Percentiles rank a stretch among this genome's conserved stretches.
phyloP scores from a whole-genome alignment of 2,329 filamentous ascomycete genomes.

The Cladosporium halotolerans region DNA sequence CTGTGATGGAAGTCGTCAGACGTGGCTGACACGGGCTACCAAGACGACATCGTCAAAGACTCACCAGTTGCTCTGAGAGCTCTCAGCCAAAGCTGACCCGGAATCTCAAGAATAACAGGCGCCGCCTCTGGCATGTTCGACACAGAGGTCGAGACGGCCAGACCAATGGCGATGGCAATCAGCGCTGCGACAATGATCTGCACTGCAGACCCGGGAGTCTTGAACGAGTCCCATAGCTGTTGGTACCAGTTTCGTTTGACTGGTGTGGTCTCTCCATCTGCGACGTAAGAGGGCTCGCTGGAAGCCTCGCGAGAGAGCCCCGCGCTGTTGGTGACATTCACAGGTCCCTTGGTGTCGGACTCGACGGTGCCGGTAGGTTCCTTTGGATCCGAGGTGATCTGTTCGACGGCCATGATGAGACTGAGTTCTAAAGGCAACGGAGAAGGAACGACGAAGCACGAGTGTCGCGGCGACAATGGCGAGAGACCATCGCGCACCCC shows the following conservation, averaged over 20 bases:
- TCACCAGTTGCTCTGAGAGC: slow-evolving; percentile 42
- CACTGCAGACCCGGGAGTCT: slow-evolving; percentile 40
- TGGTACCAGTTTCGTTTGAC: slow-evolving; percentile 15
- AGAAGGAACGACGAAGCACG: not conserved
- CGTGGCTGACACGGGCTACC: no score
- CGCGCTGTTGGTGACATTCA: not conserved
- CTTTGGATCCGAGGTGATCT: not conserved
- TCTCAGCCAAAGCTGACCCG: slow-evolving; percentile 46
- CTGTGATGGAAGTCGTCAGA: slow-evolving; percentile 24
- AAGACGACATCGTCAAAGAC: slow-evolving; percentile 16
- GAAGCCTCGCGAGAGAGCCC: slow-evolving; percentile 4
- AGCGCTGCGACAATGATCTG: slow-evolving; percentile 47
- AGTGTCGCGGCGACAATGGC: not conserved
- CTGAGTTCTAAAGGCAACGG: no score
- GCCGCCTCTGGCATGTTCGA: slow-evolving; percentile 40
- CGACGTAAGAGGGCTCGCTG: not conserved
- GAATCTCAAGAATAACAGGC: slow-evolving; percentile 41
- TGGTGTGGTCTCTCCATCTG: not conserved
- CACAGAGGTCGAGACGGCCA: slow-evolving; percentile 40
- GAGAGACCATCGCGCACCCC: not conserved
- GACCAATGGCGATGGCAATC: slow-evolving; percentile 46
- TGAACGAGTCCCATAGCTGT: slow-evolving; percentile 33
- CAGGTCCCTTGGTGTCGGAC: not conserved
- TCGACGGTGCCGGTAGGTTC: not conserved
- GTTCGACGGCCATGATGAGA: slow-evolving; percentile 7